These are phyloP conservation scores for Citrus reticulata DNA, from an alignment of 345 rosid genomes.

Conservation along the genomic window DNA sequence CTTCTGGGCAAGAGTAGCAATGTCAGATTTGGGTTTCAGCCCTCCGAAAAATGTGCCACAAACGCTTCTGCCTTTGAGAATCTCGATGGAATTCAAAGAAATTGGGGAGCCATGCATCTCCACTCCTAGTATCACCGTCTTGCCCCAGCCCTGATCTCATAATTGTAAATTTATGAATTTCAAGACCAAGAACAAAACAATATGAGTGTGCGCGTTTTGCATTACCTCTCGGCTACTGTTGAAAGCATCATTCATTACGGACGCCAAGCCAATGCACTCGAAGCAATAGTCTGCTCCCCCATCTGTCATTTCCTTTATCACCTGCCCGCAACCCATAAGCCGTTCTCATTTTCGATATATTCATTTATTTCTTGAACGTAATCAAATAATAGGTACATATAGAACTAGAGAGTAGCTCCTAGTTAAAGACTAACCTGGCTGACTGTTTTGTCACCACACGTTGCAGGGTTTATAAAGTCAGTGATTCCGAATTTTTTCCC, in stretches of 20 bases:
- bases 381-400: too few relatives aligned
- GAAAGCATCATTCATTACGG: constrained; percentile 53
- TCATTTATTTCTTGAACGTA: neutral
- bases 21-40: constrained; percentile 49
- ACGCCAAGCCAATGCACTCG: constrained; percentile 66
- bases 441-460: constrained; percentile 33
- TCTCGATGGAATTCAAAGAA: constrained; percentile 25
- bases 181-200: constrained; percentile 3
- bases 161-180: neutral
- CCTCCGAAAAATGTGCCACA: constrained; percentile 54
- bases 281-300: constrained; percentile 84
- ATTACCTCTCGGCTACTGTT: constrained; percentile 42
- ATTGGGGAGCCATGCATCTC: constrained; percentile 32
- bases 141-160: constrained; percentile 54
- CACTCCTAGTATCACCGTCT: constrained; percentile 59
- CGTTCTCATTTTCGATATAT: too few relatives aligned
- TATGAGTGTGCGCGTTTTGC: neutral
- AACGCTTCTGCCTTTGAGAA: constrained; percentile 43
- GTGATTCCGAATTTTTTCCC: constrained; percentile 63
- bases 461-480: constrained; percentile 57
- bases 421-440: constrained; percentile 32
- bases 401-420: too few relatives aligned
- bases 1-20: constrained; percentile 41
- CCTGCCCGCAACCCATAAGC: constrained; percentile 21
- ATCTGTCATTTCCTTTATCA: constrained; percentile 53